A percentile compares a stretch with the other conserved stretches of the same genome.
Conservation (phyloP, 352 stramenopile species). For the Phytophthora sansomeana region DNA sequence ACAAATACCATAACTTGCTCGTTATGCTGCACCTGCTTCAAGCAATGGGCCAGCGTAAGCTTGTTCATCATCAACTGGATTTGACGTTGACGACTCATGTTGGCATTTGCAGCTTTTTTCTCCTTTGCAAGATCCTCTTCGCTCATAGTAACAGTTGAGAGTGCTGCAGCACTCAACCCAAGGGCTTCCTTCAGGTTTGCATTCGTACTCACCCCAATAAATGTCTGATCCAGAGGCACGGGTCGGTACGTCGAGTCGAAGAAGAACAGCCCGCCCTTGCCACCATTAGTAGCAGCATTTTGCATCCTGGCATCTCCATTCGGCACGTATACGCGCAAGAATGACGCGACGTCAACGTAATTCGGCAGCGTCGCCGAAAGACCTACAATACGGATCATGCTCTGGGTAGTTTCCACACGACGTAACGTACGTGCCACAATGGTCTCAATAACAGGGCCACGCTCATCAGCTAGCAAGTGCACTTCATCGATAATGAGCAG, state of each 20-base stretch:
- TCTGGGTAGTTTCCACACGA: constrained; percentile 98
- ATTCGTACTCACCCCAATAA: constrained; percentile 95
- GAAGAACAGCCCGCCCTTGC: constrained; percentile 95
- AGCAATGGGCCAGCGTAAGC: constrained; percentile 72
- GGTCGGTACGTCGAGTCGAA: constrained; percentile 98
- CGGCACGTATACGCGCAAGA: constrained; percentile 95
- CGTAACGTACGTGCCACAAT: constrained; percentile 98
- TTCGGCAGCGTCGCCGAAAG: constrained; percentile 99
- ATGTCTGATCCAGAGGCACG: constrained; percentile 98
- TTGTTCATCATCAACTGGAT: constrained; percentile 90
- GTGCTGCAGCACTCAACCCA: constrained; percentile 50
- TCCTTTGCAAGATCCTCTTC: constrained; percentile 56
- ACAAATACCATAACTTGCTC: constrained; percentile 99
- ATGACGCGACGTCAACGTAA: constrained; percentile 98
- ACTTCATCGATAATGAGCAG: constrained; percentile 99
- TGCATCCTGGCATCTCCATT: constrained; percentile 52
- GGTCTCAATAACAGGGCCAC: constrained; percentile 99
- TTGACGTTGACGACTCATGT: constrained; percentile 68
- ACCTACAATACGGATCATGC: constrained; percentile 97
- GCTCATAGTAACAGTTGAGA: constrained; percentile 56
- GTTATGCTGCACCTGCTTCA: constrained; percentile 67
- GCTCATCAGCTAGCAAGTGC: constrained; percentile 98
- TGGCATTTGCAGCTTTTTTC: constrained; percentile 43
- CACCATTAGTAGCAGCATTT: constrained; percentile 79
- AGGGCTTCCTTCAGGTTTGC: constrained; percentile 73